Percentiles rank a stretch among this genome's conserved stretches.
These are phyloP conservation scores for Hypoxylon sp. DNA, from an alignment of 2,329 filamentous ascomycete species.

Conservation along the genomic window DNA sequence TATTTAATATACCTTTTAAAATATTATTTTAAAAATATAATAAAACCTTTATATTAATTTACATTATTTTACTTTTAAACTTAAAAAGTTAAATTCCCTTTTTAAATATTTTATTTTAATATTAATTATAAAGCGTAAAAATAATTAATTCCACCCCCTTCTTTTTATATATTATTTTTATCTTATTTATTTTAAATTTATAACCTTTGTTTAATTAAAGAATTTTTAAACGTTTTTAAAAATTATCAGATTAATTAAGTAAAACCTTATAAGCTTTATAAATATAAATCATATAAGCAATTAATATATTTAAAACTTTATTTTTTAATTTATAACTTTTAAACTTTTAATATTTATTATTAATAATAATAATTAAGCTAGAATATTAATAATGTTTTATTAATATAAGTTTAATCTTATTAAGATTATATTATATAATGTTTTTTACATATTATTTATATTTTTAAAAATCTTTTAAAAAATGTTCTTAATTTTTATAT, in stretches of 20 bases:
- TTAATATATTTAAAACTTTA: not conserved
- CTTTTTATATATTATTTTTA: not conserved
- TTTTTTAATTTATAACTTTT: not conserved
- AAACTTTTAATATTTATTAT: not conserved
- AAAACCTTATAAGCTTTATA: not conserved
- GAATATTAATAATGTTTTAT: not conserved
- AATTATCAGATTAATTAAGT: not conserved
- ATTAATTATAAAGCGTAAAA: not conserved
- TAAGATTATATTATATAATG: too few species aligned
- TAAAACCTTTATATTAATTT: not conserved
- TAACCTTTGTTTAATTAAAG: too few species aligned
- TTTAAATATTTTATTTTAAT: not conserved
- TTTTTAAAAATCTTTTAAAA: too few species aligned
- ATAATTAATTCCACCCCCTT: not conserved
- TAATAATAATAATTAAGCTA: not conserved
- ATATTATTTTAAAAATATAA: not conserved
- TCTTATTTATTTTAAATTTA: too few species aligned
- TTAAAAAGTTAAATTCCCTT: not conserved
- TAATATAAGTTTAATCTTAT: not conserved
- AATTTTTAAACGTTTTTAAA: not conserved
- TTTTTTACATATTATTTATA: too few species aligned
- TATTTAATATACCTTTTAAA: not conserved
- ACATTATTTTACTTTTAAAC: not conserved
- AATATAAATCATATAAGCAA: not conserved
- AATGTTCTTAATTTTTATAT: too few species aligned